A percentile compares a stretch with the other conserved stretches of the same genome.
Conservation (phyloP, 768 basidiomycete species). For the Leccinum truebloodii region DNA sequence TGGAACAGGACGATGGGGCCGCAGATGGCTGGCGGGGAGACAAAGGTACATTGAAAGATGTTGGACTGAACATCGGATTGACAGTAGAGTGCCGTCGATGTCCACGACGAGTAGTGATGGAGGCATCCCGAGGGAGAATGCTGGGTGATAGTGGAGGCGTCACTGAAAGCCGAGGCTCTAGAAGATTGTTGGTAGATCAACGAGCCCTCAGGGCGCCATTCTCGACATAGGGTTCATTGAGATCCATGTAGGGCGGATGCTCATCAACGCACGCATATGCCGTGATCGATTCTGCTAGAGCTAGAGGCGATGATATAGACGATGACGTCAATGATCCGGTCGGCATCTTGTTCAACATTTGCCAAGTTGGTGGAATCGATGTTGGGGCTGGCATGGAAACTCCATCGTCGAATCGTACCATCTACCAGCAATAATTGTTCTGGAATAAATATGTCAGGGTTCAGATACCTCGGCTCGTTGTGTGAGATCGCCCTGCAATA, state of each 20-base stretch:
- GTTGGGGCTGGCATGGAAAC: conserved; percentile 40
- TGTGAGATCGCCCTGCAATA: no score
- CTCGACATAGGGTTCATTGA: conserved; percentile 50
- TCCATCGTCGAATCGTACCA: no score
- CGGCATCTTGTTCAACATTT: conserved; percentile 47
- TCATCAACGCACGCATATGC: conserved; percentile 65
- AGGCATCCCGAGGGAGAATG: conserved; percentile 54
- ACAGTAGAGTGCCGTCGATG: conserved; percentile 75
- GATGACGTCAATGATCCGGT: conserved; percentile 88
- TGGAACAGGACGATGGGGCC: conserved; percentile 75
- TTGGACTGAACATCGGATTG: conserved; percentile 61
- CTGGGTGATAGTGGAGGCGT: conserved; percentile 74
- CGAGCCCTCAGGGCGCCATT: conserved; percentile 56
- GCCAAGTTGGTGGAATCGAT: conserved; percentile 48
- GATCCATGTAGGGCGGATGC: conserved; percentile 61
- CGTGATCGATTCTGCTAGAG: conserved; percentile 81
- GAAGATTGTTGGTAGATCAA: conserved; percentile 64
- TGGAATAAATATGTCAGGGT: no score
- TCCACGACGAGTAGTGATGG: conserved; percentile 47
- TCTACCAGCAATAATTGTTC: no score
- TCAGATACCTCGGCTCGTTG: no score
- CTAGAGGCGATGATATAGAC: conserved; percentile 84
- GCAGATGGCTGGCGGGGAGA: conserved; percentile 86
- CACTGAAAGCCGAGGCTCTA: conserved; percentile 63
- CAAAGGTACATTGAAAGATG: conserved; percentile 53